phyloP scores from a whole-genome alignment of 495 filamentous ascomycete genomes.

The Aspergillus hancockii region DNA sequence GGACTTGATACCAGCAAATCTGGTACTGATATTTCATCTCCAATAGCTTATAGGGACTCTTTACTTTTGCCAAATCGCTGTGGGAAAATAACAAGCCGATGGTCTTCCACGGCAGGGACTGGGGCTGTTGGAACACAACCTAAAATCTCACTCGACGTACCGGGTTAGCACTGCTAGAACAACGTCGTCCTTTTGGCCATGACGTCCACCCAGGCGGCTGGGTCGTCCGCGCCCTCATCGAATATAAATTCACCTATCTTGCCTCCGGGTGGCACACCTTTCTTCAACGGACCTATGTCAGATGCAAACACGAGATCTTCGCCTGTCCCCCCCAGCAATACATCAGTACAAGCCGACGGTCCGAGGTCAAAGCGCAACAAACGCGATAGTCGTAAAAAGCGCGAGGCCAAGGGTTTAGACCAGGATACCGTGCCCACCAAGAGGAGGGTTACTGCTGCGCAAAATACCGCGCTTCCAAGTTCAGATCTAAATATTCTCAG shows the following conservation, averaged over 20 bases:
- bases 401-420: slow-evolving; percentile 66
- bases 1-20: background rate
- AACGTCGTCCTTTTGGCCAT: slow-evolving; percentile 19
- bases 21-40: background rate
- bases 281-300: slow-evolving; percentile 32
- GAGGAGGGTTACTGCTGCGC: slow-evolving; percentile 35
- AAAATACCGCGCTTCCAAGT: slow-evolving; percentile 33
- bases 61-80: background rate
- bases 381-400: slow-evolving; percentile 64
- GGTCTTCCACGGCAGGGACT: background rate
- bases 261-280: slow-evolving; percentile 29
- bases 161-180: too few species aligned
- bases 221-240: slow-evolving; percentile 45
- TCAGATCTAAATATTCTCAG: slow-evolving; percentile 33
- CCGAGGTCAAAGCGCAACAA: slow-evolving; percentile 48
- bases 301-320: slow-evolving; percentile 42
- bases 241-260: slow-evolving; percentile 46
- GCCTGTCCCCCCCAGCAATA: slow-evolving; percentile 36
- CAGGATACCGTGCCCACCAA: slow-evolving; percentile 38
- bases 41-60: background rate
- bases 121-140: background rate
- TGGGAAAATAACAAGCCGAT: background rate
- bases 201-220: slow-evolving; percentile 39
- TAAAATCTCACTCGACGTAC: background rate
- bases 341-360: slow-evolving; percentile 36